A percentile compares a stretch with the other conserved stretches of the same genome.
Evolutionary conservation across 2,329 filamentous ascomycete genomes (phyloP).

Genomic region (Fusarium succisae): DNA sequence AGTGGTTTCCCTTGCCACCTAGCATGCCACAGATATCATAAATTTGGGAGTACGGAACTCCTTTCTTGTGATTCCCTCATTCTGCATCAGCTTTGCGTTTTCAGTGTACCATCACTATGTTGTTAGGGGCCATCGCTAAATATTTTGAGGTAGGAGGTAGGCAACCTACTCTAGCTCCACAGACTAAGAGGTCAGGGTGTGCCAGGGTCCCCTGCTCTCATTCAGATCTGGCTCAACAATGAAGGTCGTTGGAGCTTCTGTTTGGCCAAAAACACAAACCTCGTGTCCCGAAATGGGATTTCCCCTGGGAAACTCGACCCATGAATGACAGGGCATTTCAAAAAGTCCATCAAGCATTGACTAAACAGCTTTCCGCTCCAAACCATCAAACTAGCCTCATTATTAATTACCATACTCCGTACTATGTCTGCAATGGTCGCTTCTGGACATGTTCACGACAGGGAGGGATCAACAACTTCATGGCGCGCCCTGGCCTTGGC

Average conservation of each 20-base stretch:
- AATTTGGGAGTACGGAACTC: background rate
- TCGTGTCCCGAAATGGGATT: constrained; percentile 49
- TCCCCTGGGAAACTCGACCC: constrained; percentile 20
- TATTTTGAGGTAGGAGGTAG: constrained; percentile 4
- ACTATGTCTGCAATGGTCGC: background rate
- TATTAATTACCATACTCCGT: background rate
- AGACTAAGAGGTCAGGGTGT: background rate
- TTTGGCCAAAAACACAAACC: constrained; percentile 40
- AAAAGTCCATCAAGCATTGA: constrained; percentile 28
- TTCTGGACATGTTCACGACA: background rate
- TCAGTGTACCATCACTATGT: background rate
- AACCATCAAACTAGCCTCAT: constrained; percentile 16
- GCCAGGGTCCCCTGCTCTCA: constrained; percentile 24
- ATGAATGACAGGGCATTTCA: constrained; percentile 20
- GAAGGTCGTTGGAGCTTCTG: constrained; percentile 23
- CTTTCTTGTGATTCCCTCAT: background rate
- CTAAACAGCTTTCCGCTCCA: background rate
- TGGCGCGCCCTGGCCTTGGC: background rate
- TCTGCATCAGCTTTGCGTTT: background rate
- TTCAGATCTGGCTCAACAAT: constrained; percentile 37
- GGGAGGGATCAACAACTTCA: background rate
- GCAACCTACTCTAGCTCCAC: background rate
- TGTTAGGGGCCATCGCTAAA: background rate
- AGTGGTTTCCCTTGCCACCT: background rate
- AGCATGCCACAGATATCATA: background rate